A percentile compares a stretch with the other conserved stretches of the same genome.
Evolutionary conservation across 768 basidiomycete genomes (phyloP).

Genomic region (Omphalotus guepiniiformis): DNA sequence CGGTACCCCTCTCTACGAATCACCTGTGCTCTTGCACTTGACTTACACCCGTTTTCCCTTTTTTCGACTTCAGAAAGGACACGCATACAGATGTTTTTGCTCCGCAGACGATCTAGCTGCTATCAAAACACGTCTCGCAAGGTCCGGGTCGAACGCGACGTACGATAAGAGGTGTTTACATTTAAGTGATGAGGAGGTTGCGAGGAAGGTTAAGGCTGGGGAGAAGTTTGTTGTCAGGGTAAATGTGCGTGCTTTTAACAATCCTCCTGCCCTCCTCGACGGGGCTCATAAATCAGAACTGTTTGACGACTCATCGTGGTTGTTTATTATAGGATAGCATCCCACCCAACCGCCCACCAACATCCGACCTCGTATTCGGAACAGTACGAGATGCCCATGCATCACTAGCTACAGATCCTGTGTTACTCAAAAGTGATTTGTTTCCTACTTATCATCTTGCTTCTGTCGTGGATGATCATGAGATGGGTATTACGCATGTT

Average conservation of each 20-base stretch:
- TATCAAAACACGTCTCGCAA: conserved; percentile 66
- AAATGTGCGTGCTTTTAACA: conserved; percentile 51
- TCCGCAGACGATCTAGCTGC: conserved; percentile 62
- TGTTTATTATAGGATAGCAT: conserved; percentile 46
- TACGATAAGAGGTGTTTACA: conserved; percentile 90
- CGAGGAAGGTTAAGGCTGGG: conserved; percentile 65
- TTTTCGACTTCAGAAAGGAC: conserved; percentile 53
- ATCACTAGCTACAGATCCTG: conserved; percentile 83
- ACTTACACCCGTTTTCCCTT: neutral
- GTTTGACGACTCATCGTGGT: conserved; percentile 1
- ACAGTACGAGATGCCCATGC: conserved; percentile 67
- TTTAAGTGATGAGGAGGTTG: conserved; percentile 82
- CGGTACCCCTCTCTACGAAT: neutral
- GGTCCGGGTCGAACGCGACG: conserved; percentile 67
- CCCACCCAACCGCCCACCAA: conserved; percentile 45
- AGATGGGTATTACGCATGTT: conserved; percentile 96
- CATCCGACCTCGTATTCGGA: conserved; percentile 75
- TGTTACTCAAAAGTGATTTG: conserved; percentile 86
- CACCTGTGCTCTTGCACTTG: neutral
- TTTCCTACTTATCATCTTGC: conserved; percentile 98
- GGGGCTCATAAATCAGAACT: neutral
- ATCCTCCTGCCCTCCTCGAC: neutral
- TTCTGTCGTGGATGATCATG: conserved; percentile 91
- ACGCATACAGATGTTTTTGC: conserved; percentile 96
- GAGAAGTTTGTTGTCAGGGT: conserved; percentile 82